Evolutionary conservation across 768 basidiomycete genomes (phyloP).

Genomic region (Cystofilobasidium macerans): DNA sequence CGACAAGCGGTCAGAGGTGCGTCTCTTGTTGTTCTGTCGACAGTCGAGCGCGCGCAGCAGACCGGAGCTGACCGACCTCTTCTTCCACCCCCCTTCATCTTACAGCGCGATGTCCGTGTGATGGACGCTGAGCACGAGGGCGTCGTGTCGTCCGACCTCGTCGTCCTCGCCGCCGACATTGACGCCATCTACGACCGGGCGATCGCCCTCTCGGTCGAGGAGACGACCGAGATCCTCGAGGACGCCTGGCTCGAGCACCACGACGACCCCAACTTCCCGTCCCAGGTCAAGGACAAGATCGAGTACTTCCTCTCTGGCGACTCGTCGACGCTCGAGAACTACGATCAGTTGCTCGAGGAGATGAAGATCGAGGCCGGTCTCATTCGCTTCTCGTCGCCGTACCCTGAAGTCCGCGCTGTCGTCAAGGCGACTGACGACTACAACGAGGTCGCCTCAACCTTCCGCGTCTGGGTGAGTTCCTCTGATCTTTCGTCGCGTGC

Average conservation of each 20-base stretch:
- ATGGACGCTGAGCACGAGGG: background rate
- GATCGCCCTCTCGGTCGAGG: slow-evolving; percentile 14
- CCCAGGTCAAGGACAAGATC: slow-evolving; percentile 18
- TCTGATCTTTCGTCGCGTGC: slow-evolving; percentile 27
- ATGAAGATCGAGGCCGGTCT: slow-evolving; percentile 32
- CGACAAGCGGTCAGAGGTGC: background rate
- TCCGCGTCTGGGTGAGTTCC: slow-evolving; percentile 40
- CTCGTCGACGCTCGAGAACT: slow-evolving; percentile 21
- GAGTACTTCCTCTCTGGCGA: slow-evolving; percentile 25
- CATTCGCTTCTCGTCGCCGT: slow-evolving; percentile 31
- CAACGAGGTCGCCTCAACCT: slow-evolving; percentile 47
- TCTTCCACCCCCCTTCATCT: background rate
- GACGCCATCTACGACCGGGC: slow-evolving; percentile 24
- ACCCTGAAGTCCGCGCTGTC: slow-evolving; percentile 51
- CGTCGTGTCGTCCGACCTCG: slow-evolving; percentile 8
- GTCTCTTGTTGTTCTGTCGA: too few relatives aligned
- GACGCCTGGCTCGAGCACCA: slow-evolving; percentile 20
- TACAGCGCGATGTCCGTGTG: too few relatives aligned
- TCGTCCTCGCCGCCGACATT: slow-evolving; percentile 22
- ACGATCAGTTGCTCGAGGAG: slow-evolving; percentile 20
- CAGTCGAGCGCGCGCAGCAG: background rate
- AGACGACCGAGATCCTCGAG: slow-evolving; percentile 22
- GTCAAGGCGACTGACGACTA: slow-evolving; percentile 58
- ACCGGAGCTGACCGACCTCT: background rate
- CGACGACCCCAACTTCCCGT: slow-evolving; percentile 18